Base-by-base conservation (phyloP, 495 filamentous ascomycete genomes). In the Staphylotrichum longicolle region DNA sequence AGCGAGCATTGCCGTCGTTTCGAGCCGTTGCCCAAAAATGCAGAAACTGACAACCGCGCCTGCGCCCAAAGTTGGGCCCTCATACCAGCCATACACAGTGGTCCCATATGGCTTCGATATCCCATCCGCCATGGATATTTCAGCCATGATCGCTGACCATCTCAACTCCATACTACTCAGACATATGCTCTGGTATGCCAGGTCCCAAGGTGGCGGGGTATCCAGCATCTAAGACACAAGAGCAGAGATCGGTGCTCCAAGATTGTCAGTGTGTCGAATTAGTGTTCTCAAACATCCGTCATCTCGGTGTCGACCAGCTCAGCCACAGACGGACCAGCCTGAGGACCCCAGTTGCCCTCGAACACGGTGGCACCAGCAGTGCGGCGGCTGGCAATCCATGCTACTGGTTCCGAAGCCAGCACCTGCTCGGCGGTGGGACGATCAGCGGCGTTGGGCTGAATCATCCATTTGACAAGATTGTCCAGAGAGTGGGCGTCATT, bases 331-430 rank as follows among this genome's bases (percentile, higher is more conserved):
- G 64, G 66, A 27, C 53, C 66, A 20, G 63, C 33, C 4, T 67
- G 68, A 14, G 93, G 94, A 2, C 94, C 94, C 90, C 91, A 98
- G 70, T 91, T 92, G 65, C 94, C 95, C 77, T 98, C 94, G 63
- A 87, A 98, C 54, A 97, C 86, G 9, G 90, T 95, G 30, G 95
- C 95, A 34, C 90, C 89, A 32, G 91, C 90, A 49, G 86, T 85
- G 40, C 90, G 86, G 61, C 91, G 86, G 50, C 71, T 70, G 58
- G 82, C 82, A 20, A 91, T 88, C 87, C 95, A 98, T 60, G 80
- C 80, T 32, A 94, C 80, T 20, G 90, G 88, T 44, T 83, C 83
- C 3, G 81, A 79, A 50, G 76, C 69, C 51, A 96, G 78, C 10
- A 98, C 74, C 61, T 96, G 83, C 48, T 86, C 82, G 27, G 88